phyloP scores from a whole-genome alignment of 768 basidiomycete species.

The Boletus bicolor region DNA sequence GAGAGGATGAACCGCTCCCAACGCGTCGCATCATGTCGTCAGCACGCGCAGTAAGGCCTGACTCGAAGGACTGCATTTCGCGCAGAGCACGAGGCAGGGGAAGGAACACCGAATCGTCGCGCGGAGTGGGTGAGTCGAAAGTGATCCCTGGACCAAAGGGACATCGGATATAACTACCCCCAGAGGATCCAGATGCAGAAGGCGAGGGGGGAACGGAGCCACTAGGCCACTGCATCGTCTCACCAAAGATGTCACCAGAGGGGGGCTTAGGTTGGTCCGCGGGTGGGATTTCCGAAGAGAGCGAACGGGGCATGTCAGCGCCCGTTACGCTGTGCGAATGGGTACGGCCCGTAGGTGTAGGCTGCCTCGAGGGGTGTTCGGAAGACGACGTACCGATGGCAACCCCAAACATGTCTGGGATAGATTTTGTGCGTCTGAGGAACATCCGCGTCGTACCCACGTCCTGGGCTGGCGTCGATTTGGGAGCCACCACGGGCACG shows the following conservation, averaged over 20 bases:
- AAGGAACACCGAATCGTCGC: conserved; percentile 40
- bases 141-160: conserved; percentile 65
- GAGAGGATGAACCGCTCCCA: conserved; percentile 12
- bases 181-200: conserved; percentile 18
- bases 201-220: conserved; percentile 38
- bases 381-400: conserved; percentile 27
- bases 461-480: conserved; percentile 31
- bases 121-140: conserved; percentile 58
- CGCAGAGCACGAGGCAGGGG: conserved; percentile 58
- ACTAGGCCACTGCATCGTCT: conserved; percentile 60
- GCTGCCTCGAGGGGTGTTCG: conserved; percentile 30
- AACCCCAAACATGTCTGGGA: conserved; percentile 50
- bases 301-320: conserved; percentile 53
- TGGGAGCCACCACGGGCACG: conserved; percentile 23
- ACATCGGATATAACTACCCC: conserved; percentile 35
- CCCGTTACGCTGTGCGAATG: conserved; percentile 81
- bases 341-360: conserved; percentile 47
- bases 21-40: conserved; percentile 29
- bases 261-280: conserved; percentile 27
- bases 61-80: conserved; percentile 87
- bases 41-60: conserved; percentile 71
- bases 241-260: conserved; percentile 56
- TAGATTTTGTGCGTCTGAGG: conserved; percentile 71
- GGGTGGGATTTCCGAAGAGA: conserved; percentile 23
- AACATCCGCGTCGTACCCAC: conserved; percentile 43